Base-by-base conservation (phyloP, 345 rosid genomes). In the Eucalyptus regnans region DNA sequence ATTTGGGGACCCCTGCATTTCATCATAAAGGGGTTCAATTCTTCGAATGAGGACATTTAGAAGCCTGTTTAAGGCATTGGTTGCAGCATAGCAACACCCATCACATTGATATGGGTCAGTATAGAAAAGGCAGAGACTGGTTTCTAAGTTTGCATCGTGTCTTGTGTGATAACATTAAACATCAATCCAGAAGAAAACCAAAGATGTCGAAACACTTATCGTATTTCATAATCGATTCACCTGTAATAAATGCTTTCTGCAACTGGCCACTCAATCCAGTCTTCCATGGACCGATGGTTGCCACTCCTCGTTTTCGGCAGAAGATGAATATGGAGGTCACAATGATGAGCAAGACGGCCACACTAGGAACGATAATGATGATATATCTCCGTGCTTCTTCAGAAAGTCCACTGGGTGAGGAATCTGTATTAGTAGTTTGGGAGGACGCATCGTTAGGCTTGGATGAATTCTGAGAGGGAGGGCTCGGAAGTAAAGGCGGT, bases 231-330 rank as follows among this genome's bases (percentile, higher is more conserved):
- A 48, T 52, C 80, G 87, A 58, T 49, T 86, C 90, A 96, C 99
- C 99, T 86, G 98, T 95, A 87, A 97, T 91, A 88, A 98, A 97
- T 88, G 98, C 98, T 93, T 95, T 98, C 90, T 96, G 99, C 90
- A 97, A 91, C 92, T 98, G 99, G 90, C 97, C 99, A 90, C 99
- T 98, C 48, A 98, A 90, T 90, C 99, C 99, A 79, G 97, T 95
- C 92, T 94, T 98, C 99, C 99, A 98, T 41, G 99, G 99, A 89
- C 96, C 91, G 49, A 98, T 94, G 86, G 93, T 91, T 89, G 92
- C 91, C 62, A 91, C 95, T 86, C 95, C 96, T 86, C 86, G 92
- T 87, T 91, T 97, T 64, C 93, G 93, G 87, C 89, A 94, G 56
- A 90, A 29, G 86, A 94, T 54, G 89, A 93, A 54, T 79, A 93